Percentiles rank a stretch among this genome's conserved stretches.
These are phyloP conservation scores for Mycena amicta DNA, from an alignment of 768 basidiomycete species.

Conservation along the genomic window DNA sequence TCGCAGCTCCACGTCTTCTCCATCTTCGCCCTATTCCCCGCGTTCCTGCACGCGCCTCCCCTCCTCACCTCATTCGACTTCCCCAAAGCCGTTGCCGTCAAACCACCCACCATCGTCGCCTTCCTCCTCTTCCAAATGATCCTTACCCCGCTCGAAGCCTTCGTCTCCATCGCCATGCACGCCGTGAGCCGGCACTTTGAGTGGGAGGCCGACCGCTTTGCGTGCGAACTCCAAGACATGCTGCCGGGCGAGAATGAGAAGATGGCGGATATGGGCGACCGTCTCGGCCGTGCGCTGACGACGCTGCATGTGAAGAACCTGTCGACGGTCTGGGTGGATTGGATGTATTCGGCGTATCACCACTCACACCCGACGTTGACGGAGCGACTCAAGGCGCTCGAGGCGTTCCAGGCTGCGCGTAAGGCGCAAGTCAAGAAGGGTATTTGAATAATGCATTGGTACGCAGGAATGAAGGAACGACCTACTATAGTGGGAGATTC, in stretches of 20 bases:
- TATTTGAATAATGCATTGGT: too few species aligned
- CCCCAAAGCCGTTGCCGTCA: conserved; percentile 58
- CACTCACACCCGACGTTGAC: conserved; percentile 95
- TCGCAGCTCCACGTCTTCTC: conserved; percentile 88
- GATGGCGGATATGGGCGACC: conserved; percentile 85
- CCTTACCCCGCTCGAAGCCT: conserved; percentile 74
- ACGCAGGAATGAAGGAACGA: too few species aligned
- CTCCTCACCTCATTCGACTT: conserved; percentile 84
- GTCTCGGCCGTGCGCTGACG: conserved; percentile 81
- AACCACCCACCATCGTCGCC: conserved; percentile 80
- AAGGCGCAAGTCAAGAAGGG: conserved; percentile 24
- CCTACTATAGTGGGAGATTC: too few species aligned
- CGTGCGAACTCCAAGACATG: conserved; percentile 67
- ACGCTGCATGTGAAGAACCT: conserved; percentile 90
- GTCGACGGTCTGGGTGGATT: conserved; percentile 92
- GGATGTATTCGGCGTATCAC: conserved; percentile 94
- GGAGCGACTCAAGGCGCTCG: conserved; percentile 83
- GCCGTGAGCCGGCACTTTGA: conserved; percentile 85
- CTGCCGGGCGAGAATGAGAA: conserved; percentile 42
- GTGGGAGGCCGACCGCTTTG: conserved; percentile 90
- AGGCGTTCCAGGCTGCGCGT: conserved; percentile 57
- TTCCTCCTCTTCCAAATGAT: conserved; percentile 93
- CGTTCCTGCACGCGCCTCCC: conserved; percentile 81
- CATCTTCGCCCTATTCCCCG: conserved; percentile 86
- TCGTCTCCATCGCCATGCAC: conserved; percentile 77